Conservation (phyloP, 192 early-diverging fungal species). For the Linnemannia elongata region DNA sequence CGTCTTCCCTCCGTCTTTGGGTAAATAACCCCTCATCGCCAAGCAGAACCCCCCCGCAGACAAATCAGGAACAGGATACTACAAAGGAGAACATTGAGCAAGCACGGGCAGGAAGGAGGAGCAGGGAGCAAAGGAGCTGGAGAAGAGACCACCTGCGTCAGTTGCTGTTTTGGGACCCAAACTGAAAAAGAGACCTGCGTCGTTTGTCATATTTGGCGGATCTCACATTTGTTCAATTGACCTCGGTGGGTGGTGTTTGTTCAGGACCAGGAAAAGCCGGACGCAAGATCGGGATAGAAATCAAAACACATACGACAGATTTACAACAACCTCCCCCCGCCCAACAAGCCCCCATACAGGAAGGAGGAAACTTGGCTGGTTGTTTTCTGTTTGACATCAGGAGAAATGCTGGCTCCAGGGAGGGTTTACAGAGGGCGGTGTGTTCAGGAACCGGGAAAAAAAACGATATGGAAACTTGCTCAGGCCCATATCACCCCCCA, state of each 20-base stretch:
- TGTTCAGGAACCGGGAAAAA: neutral
- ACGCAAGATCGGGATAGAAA: no score
- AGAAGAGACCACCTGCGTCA: neutral
- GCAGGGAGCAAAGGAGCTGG: neutral
- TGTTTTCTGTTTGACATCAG: neutral
- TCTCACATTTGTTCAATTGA: no score
- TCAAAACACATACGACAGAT: no score
- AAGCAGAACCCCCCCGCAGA: neutral
- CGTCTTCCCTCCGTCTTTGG: conserved; percentile 52
- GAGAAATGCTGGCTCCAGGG: neutral
- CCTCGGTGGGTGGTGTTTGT: no score
- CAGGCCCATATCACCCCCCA: neutral
- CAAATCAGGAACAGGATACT: neutral
- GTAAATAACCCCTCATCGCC: conserved; percentile 12
- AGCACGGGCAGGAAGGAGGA: neutral
- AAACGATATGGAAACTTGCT: neutral
- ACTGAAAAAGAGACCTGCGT: no score
- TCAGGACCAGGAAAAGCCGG: no score
- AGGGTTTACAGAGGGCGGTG: neutral
- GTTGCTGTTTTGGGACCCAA: neutral
- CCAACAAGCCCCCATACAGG: no score
- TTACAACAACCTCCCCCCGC: no score
- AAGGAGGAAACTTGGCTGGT: neutral
- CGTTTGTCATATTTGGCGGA: no score
- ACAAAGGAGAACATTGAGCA: neutral